Percentiles rank a stretch among this genome's conserved stretches.
phyloP scores from a whole-genome alignment of 108 stramenopile genomes.

The Licmophora abbreviata region DNA sequence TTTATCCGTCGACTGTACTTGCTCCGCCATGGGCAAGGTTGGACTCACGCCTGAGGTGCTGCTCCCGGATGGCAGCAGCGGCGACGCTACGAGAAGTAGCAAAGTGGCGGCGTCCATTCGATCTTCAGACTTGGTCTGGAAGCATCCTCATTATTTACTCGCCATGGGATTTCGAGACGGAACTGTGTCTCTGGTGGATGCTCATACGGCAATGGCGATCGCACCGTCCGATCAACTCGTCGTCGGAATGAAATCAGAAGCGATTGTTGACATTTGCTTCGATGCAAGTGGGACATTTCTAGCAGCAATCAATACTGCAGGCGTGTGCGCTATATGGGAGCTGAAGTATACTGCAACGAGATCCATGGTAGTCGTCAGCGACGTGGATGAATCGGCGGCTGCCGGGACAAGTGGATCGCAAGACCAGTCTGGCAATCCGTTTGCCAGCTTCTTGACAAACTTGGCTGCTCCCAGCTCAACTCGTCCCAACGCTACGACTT shows the following conservation, averaged over 20 bases:
- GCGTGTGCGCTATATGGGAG: slow-evolving; percentile 33
- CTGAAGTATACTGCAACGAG: slow-evolving; percentile 19
- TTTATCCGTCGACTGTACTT: background rate
- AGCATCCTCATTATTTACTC: background rate
- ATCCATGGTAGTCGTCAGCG: too few species aligned
- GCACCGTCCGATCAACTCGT: background rate
- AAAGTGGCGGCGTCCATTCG: background rate
- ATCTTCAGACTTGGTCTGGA: background rate
- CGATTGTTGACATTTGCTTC: slow-evolving; percentile 29
- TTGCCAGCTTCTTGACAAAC: background rate
- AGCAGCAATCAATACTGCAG: slow-evolving; percentile 36
- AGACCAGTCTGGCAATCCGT: background rate
- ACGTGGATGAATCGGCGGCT: too few species aligned
- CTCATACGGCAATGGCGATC: background rate
- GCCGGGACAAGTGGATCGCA: background rate
- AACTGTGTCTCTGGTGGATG: background rate
- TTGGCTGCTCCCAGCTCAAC: background rate
- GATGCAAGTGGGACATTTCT: slow-evolving; percentile 38
- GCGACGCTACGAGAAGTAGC: background rate
- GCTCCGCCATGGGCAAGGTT: background rate
- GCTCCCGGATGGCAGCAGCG: background rate
- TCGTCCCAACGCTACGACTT: background rate
- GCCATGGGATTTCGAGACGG: slow-evolving; percentile 2
- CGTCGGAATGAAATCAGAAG: background rate
- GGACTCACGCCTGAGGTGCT: too few species aligned